These are phyloP conservation scores for Xylariaceae sp. DNA, from an alignment of 2,329 filamentous ascomycete genomes.

Conservation along the genomic window DNA sequence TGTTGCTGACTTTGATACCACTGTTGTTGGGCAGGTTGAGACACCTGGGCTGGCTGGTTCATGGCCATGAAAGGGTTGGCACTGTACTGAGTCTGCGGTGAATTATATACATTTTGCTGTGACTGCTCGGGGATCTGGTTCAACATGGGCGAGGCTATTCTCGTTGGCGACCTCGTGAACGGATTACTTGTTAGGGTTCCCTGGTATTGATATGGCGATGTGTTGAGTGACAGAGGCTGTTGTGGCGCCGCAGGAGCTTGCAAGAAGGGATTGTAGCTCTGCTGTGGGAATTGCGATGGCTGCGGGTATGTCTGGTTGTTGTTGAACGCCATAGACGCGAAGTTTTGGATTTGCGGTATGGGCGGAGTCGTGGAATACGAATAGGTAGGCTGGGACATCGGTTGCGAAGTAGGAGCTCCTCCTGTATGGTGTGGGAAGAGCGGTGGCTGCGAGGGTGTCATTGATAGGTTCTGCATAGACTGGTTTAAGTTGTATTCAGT, in stretches of 20 bases:
- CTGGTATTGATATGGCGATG: constrained; percentile 37
- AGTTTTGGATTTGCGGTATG: constrained; percentile 51
- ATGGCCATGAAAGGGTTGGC: constrained; percentile 46
- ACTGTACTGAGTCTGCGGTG: constrained; percentile 38
- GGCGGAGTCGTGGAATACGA: constrained; percentile 54
- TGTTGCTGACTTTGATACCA: constrained; percentile 27
- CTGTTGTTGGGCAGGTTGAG: constrained; percentile 34
- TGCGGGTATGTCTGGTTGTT: constrained; percentile 53
- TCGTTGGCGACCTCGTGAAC: constrained; percentile 43
- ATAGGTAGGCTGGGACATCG: constrained; percentile 50
- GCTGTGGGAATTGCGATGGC: constrained; percentile 46
- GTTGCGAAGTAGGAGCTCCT: constrained; percentile 56
- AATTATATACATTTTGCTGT: constrained; percentile 45
- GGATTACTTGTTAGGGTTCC: constrained; percentile 40
- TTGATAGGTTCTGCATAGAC: constrained; percentile 77
- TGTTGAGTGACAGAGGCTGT: constrained; percentile 39
- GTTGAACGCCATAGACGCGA: constrained; percentile 49
- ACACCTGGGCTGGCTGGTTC: constrained; percentile 38
- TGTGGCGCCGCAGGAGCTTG: constrained; percentile 42
- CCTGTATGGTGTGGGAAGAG: constrained; percentile 81
- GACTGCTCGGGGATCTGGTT: constrained; percentile 47
- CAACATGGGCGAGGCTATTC: constrained; percentile 40
- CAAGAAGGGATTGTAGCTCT: constrained; percentile 62
- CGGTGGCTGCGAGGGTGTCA: constrained; percentile 63
- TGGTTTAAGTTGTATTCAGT: constrained; percentile 61